phyloP scores from a whole-genome alignment of 2,329 filamentous ascomycete species.

The Phyllosticta citriasiana region DNA sequence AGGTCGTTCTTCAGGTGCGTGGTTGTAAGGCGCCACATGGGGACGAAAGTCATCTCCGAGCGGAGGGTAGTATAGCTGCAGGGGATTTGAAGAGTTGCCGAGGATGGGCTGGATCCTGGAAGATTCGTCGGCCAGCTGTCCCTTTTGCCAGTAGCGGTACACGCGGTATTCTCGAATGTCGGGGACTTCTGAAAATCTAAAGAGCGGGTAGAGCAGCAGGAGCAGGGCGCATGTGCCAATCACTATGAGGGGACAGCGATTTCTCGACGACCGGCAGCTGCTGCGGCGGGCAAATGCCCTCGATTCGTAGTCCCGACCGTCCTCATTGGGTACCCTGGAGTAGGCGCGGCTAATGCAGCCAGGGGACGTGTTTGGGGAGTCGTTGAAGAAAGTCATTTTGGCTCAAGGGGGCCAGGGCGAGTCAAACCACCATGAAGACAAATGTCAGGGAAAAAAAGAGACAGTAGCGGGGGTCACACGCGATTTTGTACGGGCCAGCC shows the following conservation, averaged over 20 bases:
- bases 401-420: background rate
- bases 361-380: background rate
- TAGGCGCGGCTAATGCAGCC: background rate
- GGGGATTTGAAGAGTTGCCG: background rate
- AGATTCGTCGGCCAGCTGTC: background rate
- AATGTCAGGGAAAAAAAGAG: background rate
- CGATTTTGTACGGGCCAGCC: background rate
- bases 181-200: background rate
- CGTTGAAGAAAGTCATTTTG: conserved; percentile 2
- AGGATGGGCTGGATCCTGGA: background rate
- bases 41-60: conserved; percentile 8
- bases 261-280: background rate
- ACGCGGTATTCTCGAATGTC: background rate
- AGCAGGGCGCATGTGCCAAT: background rate
- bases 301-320: background rate
- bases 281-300: background rate
- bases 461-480: background rate
- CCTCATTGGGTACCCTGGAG: background rate
- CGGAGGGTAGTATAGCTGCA: conserved; percentile 12
- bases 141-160: background rate
- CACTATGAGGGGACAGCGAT: background rate
- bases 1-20: conserved; percentile 6
- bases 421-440: background rate
- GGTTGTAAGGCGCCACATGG: conserved; percentile 10
- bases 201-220: background rate